phyloP scores from a whole-genome alignment of 2,329 filamentous ascomycete genomes.

The Xylaria sp. region DNA sequence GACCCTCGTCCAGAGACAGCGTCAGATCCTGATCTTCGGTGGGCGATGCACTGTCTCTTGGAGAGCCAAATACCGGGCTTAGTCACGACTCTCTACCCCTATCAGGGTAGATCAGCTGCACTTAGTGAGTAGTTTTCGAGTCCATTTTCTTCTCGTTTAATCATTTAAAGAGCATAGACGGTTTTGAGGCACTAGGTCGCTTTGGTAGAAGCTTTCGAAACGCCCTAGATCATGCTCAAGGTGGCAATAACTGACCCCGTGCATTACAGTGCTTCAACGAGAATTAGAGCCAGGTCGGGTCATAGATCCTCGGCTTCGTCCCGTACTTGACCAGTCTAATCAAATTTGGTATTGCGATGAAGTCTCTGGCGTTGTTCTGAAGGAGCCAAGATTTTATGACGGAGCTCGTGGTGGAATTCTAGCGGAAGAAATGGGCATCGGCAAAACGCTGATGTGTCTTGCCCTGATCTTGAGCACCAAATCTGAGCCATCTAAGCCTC shows the following conservation, averaged over 20 bases:
- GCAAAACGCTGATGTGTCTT: slow-evolving; percentile 90
- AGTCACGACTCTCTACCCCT: slow-evolving; percentile 75
- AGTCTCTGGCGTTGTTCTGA: slow-evolving; percentile 69
- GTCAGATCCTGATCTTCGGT: slow-evolving; percentile 60
- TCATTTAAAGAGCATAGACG: background rate
- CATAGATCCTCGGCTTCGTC: slow-evolving; percentile 78
- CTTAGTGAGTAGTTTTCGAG: slow-evolving; percentile 58
- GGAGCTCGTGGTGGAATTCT: slow-evolving; percentile 79
- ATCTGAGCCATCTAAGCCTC: slow-evolving; percentile 73
- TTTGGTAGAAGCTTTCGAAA: background rate
- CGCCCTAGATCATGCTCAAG: background rate
- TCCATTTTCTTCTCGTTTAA: background rate
- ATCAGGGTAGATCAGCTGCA: slow-evolving; percentile 83
- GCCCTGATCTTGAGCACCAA: slow-evolving; percentile 80
- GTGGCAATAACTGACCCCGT: background rate
- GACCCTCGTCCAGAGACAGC: slow-evolving; percentile 64
- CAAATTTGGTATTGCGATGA: slow-evolving; percentile 76
- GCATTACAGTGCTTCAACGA: slow-evolving; percentile 73
- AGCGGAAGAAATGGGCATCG: slow-evolving; percentile 82
- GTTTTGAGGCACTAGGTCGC: background rate
- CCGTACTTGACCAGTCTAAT: slow-evolving; percentile 69
- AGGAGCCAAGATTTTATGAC: slow-evolving; percentile 78
- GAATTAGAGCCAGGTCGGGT: slow-evolving; percentile 73
- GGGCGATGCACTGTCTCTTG: slow-evolving; percentile 67
- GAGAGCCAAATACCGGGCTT: slow-evolving; percentile 66